Evolutionary conservation across 495 filamentous ascomycete species (phyloP).

Genomic region (Margaritispora aquatica): DNA sequence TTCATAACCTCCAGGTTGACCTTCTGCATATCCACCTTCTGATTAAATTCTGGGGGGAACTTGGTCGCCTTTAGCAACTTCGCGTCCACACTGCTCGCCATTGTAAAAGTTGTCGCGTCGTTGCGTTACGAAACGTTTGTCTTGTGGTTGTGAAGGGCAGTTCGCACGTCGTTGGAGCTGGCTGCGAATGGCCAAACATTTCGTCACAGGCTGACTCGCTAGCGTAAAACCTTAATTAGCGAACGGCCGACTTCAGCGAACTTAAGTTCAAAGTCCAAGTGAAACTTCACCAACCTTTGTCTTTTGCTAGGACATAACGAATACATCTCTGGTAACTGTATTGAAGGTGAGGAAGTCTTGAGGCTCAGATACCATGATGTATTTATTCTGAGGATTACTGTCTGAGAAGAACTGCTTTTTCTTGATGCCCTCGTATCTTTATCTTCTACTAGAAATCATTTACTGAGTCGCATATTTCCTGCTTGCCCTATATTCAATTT

Average conservation of each 20-base stretch:
- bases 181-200: background rate
- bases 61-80: conserved; percentile 87
- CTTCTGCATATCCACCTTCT: conserved; percentile 96
- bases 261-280: too few relatives aligned
- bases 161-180: background rate
- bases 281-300: too few relatives aligned
- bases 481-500: too few relatives aligned
- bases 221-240: background rate
- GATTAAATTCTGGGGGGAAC: conserved; percentile 87
- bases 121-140: background rate
- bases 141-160: background rate
- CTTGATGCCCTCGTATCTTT: too few relatives aligned
- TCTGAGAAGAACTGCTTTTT: too few relatives aligned
- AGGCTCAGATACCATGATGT: too few relatives aligned
- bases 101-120: conserved; percentile 23
- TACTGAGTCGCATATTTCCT: too few relatives aligned
- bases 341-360: too few relatives aligned
- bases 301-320: too few relatives aligned
- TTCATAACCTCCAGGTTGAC: conserved; percentile 97
- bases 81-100: conserved; percentile 74
- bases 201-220: background rate
- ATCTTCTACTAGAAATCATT: too few relatives aligned
- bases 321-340: too few relatives aligned
- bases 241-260: background rate
- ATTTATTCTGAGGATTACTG: too few relatives aligned